These are phyloP conservation scores for Nicotiana sylvestris DNA, from an alignment of 257 asterid genomes.

Conservation along the genomic window DNA sequence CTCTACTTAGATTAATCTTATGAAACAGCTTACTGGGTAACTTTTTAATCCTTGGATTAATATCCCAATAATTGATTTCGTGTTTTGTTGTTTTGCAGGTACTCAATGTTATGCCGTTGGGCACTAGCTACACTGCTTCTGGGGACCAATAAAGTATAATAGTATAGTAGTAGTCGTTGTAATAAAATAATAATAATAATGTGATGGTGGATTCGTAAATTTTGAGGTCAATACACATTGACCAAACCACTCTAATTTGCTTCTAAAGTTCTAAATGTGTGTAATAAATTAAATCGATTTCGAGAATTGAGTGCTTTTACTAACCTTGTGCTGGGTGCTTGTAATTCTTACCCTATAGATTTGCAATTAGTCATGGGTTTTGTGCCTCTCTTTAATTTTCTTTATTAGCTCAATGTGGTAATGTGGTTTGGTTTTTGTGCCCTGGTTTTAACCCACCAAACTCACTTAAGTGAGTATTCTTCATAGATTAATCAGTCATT, in stretches of 20 bases:
- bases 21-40: background rate
- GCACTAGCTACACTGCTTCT: background rate
- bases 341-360: constrained; percentile 5
- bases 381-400: constrained; percentile 29
- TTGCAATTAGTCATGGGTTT: constrained; percentile 29
- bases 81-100: constrained; percentile 11
- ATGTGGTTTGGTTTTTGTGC: constrained; percentile 21
- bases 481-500: constrained; percentile 16
- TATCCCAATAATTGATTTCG: background rate
- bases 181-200: background rate
- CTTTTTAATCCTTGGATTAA: background rate
- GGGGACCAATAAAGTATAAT: background rate
- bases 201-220: too few species aligned
- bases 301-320: background rate
- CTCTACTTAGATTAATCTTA: background rate
- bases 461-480: constrained; percentile 17
- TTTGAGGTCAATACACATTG: constrained; percentile 39
- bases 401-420: background rate
- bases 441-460: constrained; percentile 25
- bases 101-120: constrained; percentile 9
- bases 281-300: background rate
- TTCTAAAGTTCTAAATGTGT: constrained; percentile 1
- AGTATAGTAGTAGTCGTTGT: background rate
- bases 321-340: constrained; percentile 39
- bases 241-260: constrained; percentile 21